These are phyloP conservation scores for Boletellus ananas DNA, from an alignment of 768 basidiomycete genomes.

Conservation along the genomic window DNA sequence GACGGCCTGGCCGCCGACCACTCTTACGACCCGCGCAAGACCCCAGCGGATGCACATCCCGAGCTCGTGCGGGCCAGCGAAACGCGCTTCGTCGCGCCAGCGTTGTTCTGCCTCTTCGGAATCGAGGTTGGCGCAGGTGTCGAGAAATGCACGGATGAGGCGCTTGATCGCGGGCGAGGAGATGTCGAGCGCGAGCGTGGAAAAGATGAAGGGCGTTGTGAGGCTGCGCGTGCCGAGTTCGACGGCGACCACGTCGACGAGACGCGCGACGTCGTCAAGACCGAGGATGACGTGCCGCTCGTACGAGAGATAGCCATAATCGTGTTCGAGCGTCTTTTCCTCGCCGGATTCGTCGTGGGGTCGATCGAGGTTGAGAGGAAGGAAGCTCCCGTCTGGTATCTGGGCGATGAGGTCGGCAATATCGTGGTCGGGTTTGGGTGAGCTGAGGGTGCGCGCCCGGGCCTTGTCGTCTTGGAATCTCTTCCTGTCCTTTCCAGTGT, in stretches of 20 bases:
- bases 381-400: conserved; percentile 49
- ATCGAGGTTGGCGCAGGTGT: conserved; percentile 43
- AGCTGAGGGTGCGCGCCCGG: conserved; percentile 41
- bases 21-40: conserved; percentile 71
- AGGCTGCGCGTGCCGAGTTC: conserved; percentile 74
- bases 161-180: conserved; percentile 68
- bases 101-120: conserved; percentile 44
- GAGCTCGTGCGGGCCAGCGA: conserved; percentile 83
- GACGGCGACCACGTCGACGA: conserved; percentile 66
- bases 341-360: conserved; percentile 39
- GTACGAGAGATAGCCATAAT: conserved; percentile 74
- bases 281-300: conserved; percentile 72
- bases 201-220: conserved; percentile 90
- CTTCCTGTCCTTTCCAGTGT: conserved; percentile 44
- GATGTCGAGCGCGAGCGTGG: conserved; percentile 81
- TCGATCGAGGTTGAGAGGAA: conserved; percentile 49
- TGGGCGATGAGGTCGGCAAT: conserved; percentile 35
- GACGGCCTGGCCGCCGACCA: conserved; percentile 66
- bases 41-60: conserved; percentile 95
- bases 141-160: conserved; percentile 79
- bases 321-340: conserved; percentile 40
- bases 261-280: conserved; percentile 65
- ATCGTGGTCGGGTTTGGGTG: conserved; percentile 34
- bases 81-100: conserved; percentile 78
- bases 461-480: conserved; percentile 34